Evolutionary conservation across 306 rosid genomes (phyloP), one percentile per base, ranked within the genome.

Genomic region (Lupinus albus): DNA sequence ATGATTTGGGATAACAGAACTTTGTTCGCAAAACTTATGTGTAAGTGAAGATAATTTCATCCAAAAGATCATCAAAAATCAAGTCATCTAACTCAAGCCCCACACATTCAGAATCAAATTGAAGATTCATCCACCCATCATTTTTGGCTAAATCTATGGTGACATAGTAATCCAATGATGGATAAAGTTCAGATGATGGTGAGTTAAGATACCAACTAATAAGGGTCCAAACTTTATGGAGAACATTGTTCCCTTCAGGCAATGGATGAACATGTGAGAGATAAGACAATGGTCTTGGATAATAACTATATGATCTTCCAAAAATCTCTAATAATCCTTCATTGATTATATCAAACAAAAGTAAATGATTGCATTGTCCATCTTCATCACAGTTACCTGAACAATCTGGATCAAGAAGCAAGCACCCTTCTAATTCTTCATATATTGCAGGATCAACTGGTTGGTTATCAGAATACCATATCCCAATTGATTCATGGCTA

Each of bases 101-200:
- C 64, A 85, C 87, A 62, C 91, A 84, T 70, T 86, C 97, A 14
- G 84, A 76, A 42, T 91, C 91, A 81, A 86, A 91, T 28, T 86
- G 95, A 1, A 91, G 91, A 74, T 91, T 83, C 96, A 86, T 84
- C 95, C 96, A 88, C 10, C 93, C 89, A 78, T 86, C 86, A 42
- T 50, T 51, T 74, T 67, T 88, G 25, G 81, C 85, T 47, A 91
- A 63, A 72, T 91, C 97, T 58, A 39, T 64, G 18, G 79, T 84
- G 75, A 86, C 85, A 63, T 73, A 78, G 60, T 76, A 68, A 78
- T 86, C 93, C 61, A 86, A 28, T 11, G 93, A 58, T 5, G 76
- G 83, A 45, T 83, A 73, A 62, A 17, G 30, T 35, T 78, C 81
- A 3, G 66, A 47, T 21, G 59, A 47, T 21, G 59, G 42, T 47